Evolutionary conservation across 2,329 filamentous ascomycete genomes (phyloP).

Genomic region (Chalaropsis ovoidea): DNA sequence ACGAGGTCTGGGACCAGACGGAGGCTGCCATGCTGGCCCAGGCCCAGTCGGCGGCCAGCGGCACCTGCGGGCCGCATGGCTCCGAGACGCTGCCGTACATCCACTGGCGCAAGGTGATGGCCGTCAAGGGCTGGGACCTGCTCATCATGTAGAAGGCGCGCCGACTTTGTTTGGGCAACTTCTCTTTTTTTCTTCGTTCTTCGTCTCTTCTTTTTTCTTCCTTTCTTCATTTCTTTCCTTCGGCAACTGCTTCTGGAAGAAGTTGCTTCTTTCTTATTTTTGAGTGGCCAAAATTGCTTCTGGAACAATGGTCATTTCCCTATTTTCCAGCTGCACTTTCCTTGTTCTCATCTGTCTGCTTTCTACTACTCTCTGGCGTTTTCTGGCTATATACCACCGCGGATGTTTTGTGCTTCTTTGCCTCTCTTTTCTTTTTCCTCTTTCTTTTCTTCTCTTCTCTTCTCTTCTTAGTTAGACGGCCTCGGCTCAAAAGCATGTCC

Average conservation of each 20-base stretch:
- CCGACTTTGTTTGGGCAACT: conserved; percentile 22
- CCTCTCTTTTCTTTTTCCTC: background rate
- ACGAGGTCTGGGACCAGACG: conserved; percentile 77
- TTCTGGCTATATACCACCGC: conserved; percentile 17
- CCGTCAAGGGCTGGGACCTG: conserved; percentile 82
- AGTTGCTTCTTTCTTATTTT: background rate
- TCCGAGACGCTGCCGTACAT: conserved; percentile 50
- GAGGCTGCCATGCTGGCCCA: conserved; percentile 40
- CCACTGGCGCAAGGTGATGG: conserved; percentile 94
- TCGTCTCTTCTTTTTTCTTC: conserved; percentile 27
- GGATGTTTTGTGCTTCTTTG: background rate
- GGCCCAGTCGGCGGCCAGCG: conserved; percentile 33
- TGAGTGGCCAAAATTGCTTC: conserved; percentile 5
- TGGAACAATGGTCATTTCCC: background rate
- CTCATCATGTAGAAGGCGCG: conserved; percentile 59
- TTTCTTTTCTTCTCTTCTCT: background rate
- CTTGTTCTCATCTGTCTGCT: conserved; percentile 17
- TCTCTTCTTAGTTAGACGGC: conserved; percentile 17
- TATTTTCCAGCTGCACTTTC: conserved; percentile 1
- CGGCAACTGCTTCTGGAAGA: background rate
- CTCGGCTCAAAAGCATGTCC: conserved; percentile 8
- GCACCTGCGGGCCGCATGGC: conserved; percentile 31
- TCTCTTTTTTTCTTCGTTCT: conserved; percentile 21
- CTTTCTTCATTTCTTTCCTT: conserved; percentile 27
- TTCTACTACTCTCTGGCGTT: conserved; percentile 22